Conservation (phyloP, 2,329 filamentous ascomycete genomes). For the Diaporthe amygdali region DNA sequence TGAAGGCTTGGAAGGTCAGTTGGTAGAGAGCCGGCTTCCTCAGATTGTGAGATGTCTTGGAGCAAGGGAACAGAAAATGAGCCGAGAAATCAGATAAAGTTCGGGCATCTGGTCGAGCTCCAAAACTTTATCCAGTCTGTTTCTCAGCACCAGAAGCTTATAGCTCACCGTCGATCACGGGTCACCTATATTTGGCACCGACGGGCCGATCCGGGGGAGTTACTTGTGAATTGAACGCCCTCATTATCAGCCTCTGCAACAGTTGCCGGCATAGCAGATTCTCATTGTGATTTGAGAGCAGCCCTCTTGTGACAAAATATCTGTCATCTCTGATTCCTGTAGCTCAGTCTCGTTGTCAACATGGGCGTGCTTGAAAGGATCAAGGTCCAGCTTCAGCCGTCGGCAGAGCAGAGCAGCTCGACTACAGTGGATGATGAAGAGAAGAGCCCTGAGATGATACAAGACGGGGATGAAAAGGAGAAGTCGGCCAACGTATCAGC, state of each 20-base stretch:
- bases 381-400: not conserved
- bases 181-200: too few relatives aligned
- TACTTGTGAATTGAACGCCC: not conserved
- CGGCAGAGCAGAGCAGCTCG: not conserved
- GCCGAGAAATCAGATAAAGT: not conserved
- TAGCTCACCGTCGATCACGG: too few relatives aligned
- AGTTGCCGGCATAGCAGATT: not conserved
- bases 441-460: not conserved
- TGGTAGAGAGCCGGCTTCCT: not conserved
- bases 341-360: not conserved
- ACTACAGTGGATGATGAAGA: not conserved
- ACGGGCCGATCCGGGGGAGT: not conserved
- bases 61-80: not conserved
- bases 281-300: not conserved
- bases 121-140: not conserved
- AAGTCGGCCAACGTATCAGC: not conserved
- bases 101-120: not conserved
- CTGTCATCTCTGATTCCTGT: not conserved
- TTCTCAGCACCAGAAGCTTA: not conserved
- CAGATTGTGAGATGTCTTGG: not conserved
- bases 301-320: not conserved
- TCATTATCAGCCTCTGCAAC: not conserved
- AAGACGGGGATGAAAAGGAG: too few relatives aligned
- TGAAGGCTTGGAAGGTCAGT: not conserved
- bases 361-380: not conserved